A percentile compares a stretch with the other conserved stretches of the same genome.
Conservation (phyloP, 2,329 filamentous ascomycete species). For the Beauveria sp. region DNA sequence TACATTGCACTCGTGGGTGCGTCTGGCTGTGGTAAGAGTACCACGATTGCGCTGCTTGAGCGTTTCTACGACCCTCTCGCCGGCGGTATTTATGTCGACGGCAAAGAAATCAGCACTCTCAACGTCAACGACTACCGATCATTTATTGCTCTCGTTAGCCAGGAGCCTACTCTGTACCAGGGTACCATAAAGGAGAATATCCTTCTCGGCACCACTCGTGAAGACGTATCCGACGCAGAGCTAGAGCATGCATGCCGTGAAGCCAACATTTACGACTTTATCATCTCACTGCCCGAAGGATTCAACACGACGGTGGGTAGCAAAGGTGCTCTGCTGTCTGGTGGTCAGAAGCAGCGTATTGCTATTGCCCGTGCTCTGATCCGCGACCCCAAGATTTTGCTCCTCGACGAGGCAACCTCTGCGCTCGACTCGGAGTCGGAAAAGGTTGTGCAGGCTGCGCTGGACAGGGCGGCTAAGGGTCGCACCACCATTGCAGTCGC, state of each 20-base stretch:
- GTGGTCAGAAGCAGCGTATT: constrained; percentile 91
- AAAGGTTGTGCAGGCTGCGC: constrained; percentile 70
- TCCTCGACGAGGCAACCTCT: constrained; percentile 75
- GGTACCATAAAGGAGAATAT: constrained; percentile 90
- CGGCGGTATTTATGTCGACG: constrained; percentile 76
- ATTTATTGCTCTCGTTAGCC: constrained; percentile 79
- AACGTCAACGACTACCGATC: constrained; percentile 83
- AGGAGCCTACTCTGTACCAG: constrained; percentile 92
- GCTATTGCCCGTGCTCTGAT: constrained; percentile 88
- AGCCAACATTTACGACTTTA: constrained; percentile 89
- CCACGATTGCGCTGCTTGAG: constrained; percentile 84
- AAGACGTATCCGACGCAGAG: constrained; percentile 61
- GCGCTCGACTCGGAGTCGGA: constrained; percentile 71
- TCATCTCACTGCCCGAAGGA: constrained; percentile 75
- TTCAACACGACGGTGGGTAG: constrained; percentile 80
- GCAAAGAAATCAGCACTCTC: constrained; percentile 68
- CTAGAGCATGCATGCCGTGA: constrained; percentile 77
- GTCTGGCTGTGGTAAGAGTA: constrained; percentile 89
- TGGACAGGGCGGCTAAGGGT: constrained; percentile 75
- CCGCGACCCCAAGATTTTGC: constrained; percentile 79
- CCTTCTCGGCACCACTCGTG: constrained; percentile 62
- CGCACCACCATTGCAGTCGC: constrained; percentile 92
- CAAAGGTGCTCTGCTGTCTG: constrained; percentile 78
- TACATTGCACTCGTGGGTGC: constrained; percentile 90
- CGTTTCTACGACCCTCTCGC: constrained; percentile 87